Base-by-base conservation (phyloP, 345 rosid genomes). In the Fremontodendron californicum region DNA sequence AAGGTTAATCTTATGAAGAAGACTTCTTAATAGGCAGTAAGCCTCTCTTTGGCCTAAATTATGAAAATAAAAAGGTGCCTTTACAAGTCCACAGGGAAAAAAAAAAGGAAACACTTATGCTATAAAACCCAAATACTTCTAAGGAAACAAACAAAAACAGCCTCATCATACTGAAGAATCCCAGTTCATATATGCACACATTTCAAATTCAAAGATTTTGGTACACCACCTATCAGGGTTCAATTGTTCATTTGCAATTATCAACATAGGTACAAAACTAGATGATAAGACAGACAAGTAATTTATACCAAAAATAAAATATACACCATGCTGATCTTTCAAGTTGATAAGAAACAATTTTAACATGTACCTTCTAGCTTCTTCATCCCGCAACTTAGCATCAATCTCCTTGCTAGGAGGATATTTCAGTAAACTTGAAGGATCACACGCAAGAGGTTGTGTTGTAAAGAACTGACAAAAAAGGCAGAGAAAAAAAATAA, bases 321-420 rank as follows among this genome's bases (percentile, higher is more conserved):
- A 25, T 29, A 71, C 21, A 77, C 49, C 35, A 58, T 39, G 31
- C 21, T 31, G 31, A 70, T 54, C 75, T 42, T 61, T 31, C 0
- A 39, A 39, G 0, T 13, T 46, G 35, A 78, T n/a, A 54, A 67
- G 58, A 55, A 75, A 45, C 27, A 77, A 70, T 19, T 37, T 27
- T 43, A 81, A 63, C 9, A 39, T 49, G 61, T 86, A 91, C 95
- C 93, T 88, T 82, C 90, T 88, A 74, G 87, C 86, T 66, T 89
- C 93, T 58, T 94, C 97, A 82, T 90, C 99, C 21, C 91, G 90
- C 68, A 85, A 39, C 89, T 92, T 93, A 51, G 92, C 92, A 80
- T 95, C 98, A 65, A 95, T 90, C 89, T 95, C 99, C 85, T 93
- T 95, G 87, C 96, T 92, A 11, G 97, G 98, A 73, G 99, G 94